Evolutionary conservation across 2,329 filamentous ascomycete species (phyloP).

Genomic region (Alternaria sp.): DNA sequence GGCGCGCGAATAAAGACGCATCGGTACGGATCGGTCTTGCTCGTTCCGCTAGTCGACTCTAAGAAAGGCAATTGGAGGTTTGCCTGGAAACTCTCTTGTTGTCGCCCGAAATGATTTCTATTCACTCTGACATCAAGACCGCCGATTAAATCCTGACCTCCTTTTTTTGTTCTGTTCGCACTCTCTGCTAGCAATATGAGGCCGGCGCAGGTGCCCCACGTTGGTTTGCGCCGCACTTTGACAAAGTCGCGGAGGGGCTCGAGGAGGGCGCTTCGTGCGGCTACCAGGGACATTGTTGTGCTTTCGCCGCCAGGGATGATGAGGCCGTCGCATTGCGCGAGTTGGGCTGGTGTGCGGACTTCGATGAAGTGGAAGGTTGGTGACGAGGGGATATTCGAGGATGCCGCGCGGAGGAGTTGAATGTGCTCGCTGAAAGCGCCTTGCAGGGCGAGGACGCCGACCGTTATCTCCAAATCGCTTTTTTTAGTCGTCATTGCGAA

Average conservation of each 20-base stretch:
- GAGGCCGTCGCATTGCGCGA: slow-evolving; percentile 79
- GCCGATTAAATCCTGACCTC: slow-evolving; percentile 91
- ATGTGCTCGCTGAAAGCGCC: slow-evolving; percentile 93
- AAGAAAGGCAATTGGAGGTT: slow-evolving; percentile 78
- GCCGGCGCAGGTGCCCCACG: slow-evolving; percentile 96
- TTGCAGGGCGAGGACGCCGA: slow-evolving; percentile 79
- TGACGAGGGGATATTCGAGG: slow-evolving; percentile 55
- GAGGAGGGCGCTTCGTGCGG: slow-evolving; percentile 79
- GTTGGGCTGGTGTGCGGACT: slow-evolving; percentile 77
- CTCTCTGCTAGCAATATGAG: slow-evolving; percentile 89
- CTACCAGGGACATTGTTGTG: slow-evolving; percentile 90
- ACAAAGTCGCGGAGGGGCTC: slow-evolving; percentile 89
- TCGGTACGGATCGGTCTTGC: slow-evolving; percentile 66
- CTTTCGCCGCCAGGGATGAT: slow-evolving; percentile 95
- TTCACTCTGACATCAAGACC: slow-evolving; percentile 90
- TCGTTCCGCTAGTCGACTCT: slow-evolving; percentile 34
- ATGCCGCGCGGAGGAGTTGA: slow-evolving; percentile 74
- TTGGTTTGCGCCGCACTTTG: slow-evolving; percentile 81
- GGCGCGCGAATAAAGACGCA: slow-evolving; percentile 95
- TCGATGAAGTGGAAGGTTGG: slow-evolving; percentile 68
- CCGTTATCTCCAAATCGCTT: slow-evolving; percentile 52
- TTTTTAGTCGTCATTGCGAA: slow-evolving; percentile 39
- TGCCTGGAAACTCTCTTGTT: slow-evolving; percentile 89
- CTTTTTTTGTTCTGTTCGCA: slow-evolving; percentile 86
- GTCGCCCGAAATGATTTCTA: slow-evolving; percentile 92